Evolutionary conservation across 345 rosid species (phyloP), one percentile per base, ranked within the genome.

Genomic region (Heritiera fomes): DNA sequence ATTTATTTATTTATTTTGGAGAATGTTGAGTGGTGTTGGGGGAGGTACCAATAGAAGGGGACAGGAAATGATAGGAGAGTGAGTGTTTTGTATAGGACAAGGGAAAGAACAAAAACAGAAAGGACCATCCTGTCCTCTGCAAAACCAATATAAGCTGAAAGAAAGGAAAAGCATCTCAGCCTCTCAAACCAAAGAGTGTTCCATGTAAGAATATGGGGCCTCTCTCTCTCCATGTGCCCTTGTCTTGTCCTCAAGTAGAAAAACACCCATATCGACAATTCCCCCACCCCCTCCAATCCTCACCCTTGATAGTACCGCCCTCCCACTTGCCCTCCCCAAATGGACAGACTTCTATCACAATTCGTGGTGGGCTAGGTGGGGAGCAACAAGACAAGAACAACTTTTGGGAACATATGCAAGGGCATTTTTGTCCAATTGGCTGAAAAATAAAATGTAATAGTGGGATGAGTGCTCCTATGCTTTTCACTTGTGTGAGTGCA

Each of bases 121-220:
- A 86, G 87, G 87, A 85, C 91, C 90, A 83, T 84, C 81, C 84
- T 84, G 91, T 90, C 91, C 87, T 86, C 82, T 78, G 58, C 83
- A 86, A 84, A 52, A 79, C 83, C 82, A 74, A 49, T 47, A 67
- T 83, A 67, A 76, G 13, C 28, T 41, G 52, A 74, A 53, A n/a
- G 69, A 80, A 75, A 79, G 23, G 53, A 78, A 79, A 80, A 64
- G 84, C 79, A 79, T 84, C 82, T 77, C 41, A 6, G 18, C 59
- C 72, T 7, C 34, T 69, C 62, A 45, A 34, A 53, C 49, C 67
- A 32, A 50, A 6, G 23, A 75, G 55, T 62, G 64, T 74, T 71
- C 66, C 56, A 47, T 45, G 32, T 28, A 7, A 2, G 7, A 2
- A 32, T 50, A 30, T 32, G 45, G 67, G 75, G 59, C 85, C 43